Evolutionary conservation across 1,284 basidiomycete genomes (phyloP), one percentile per base, ranked within the genome.

Genomic region (Austroboletus olivaceoglutinosus): DNA sequence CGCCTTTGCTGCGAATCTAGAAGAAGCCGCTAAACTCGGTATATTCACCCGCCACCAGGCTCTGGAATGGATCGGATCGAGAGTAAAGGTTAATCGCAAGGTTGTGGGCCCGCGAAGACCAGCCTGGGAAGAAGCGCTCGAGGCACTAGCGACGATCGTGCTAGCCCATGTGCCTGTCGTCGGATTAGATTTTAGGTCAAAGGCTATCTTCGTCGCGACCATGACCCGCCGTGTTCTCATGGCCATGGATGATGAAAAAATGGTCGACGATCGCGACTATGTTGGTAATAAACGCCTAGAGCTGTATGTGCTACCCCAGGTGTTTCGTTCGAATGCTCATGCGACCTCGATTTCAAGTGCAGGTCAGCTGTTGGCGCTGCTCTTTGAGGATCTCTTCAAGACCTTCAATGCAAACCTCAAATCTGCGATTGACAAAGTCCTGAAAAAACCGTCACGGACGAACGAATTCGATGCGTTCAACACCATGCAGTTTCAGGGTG

Each of bases 331-430:
- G 21, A 33, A 40, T 52, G 36, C 49, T 60, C 45, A 64, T 37
- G 21, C 41, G 23, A 49, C 47, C 43, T 40, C 40, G n/a, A 91
- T 56, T 40, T 51, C 50, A 64, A 95, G 93, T 48, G 98, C 98
- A 43, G 97, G 97, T 34, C 98, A 99, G 69, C 80, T 99, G 10
- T 81, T 99, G 16, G 93, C 96, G 2, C 78, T 99, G 4, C 78
- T 99, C 1, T 99, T 99, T 58, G 97, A 99, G 72, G 97, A 99
- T 69, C 75, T 98, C 23, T 99, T 99, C 82, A 99, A 99, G 71
- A 98, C 94, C 1, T 99, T 97, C 77, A 99, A 98, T 69, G 83
- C 90, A 18, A 97, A 98, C 65, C 83, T 99, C 46, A 99, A 99
- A 73, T 85, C 87, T 43, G 85, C 91, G 21, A 98, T 99, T 64